phyloP scores from a whole-genome alignment of 192 early-diverging fungal species.

The Pilobolus umbonatus region DNA sequence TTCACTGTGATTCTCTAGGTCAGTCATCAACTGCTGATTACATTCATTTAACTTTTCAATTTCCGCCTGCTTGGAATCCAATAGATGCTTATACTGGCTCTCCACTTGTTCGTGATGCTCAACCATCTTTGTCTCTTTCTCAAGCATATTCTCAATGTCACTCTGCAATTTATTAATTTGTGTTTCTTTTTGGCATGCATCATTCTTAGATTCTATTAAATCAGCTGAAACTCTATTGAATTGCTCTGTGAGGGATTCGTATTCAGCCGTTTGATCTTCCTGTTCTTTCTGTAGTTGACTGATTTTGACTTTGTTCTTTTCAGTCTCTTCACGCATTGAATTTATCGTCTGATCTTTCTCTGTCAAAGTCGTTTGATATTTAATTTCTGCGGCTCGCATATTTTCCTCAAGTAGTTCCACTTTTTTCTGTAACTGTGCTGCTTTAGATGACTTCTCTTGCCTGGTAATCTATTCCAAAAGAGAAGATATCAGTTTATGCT shows the following conservation, averaged over 20 bases:
- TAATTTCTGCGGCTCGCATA: neutral
- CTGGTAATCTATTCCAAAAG: no score
- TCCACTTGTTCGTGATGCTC: neutral
- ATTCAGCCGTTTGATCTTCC: neutral
- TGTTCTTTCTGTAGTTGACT: neutral
- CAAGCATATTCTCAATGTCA: neutral
- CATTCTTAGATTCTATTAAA: neutral
- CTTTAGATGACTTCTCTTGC: conserved; percentile 5
- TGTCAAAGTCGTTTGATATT: neutral
- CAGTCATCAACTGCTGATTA: no score
- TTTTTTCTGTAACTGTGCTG: conserved; percentile 15
- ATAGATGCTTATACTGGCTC: neutral
- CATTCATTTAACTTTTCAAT: neutral
- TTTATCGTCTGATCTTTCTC: conserved; percentile 4
- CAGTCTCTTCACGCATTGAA: neutral
- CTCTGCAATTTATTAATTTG: neutral
- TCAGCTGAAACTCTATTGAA: neutral
- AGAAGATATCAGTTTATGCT: no score
- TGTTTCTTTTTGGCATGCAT: neutral
- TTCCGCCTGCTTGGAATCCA: neutral
- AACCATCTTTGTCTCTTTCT: conserved; percentile 3
- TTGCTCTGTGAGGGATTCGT: neutral
- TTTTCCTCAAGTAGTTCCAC: conserved; percentile 11
- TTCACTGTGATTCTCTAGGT: no score
- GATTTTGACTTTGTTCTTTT: neutral